Conservation (phyloP, 2,329 filamentous ascomycete genomes). For the Claviceps sp. region DNA sequence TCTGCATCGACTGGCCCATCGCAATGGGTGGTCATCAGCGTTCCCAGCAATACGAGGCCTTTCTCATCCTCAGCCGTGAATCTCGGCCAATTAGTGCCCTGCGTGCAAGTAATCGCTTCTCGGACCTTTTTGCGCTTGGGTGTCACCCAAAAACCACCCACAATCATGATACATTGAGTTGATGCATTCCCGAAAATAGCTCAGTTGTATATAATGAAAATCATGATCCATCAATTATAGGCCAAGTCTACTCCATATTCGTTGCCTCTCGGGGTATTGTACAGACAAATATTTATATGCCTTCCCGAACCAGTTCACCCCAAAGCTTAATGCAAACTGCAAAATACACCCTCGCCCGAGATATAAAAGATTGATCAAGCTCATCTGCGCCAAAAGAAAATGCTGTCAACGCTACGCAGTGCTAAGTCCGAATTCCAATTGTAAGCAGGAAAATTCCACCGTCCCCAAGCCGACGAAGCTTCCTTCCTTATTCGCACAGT, state of each 20-base stretch:
- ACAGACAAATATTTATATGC: not conserved
- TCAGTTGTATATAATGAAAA: not conserved
- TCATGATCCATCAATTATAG: not conserved
- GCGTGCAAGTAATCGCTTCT: not conserved
- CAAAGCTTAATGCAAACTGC: not conserved
- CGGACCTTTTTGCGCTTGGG: not conserved
- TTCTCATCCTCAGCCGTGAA: not conserved
- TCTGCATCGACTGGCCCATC: not conserved
- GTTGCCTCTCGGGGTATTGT: not conserved
- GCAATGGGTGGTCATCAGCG: not conserved
- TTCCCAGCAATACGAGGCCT: not conserved
- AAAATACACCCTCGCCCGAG: not conserved
- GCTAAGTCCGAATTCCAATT: not conserved
- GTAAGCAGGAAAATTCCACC: not conserved
- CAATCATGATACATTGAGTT: not conserved
- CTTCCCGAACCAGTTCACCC: not conserved
- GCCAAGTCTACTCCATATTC: not conserved
- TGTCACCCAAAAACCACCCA: not conserved
- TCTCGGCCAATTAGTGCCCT: not conserved
- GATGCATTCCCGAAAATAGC: not conserved
- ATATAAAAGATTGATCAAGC: not conserved
- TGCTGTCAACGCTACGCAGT: not conserved
- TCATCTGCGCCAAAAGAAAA: not conserved
- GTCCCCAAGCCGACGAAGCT: not conserved
- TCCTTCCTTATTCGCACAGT: too few relatives aligned